Percentiles rank a stretch among this genome's conserved stretches.
phyloP scores from a whole-genome alignment of 2,329 filamentous ascomycete genomes.

The Gnomoniopsis smithogilvyi region DNA sequence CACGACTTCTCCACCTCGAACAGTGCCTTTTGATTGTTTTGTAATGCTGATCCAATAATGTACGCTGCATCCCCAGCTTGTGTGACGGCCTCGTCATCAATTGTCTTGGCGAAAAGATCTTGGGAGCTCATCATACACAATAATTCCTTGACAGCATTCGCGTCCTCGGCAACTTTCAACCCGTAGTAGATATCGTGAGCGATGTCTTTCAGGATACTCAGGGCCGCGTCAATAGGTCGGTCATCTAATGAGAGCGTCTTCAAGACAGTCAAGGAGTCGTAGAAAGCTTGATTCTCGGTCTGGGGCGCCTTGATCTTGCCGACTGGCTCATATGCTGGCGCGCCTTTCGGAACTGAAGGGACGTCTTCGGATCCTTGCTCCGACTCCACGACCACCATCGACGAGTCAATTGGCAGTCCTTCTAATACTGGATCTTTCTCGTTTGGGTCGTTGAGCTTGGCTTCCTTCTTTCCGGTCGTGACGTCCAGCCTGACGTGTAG shows the following conservation, averaged over 20 bases:
- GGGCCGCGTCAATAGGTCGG: slow-evolving; percentile 42
- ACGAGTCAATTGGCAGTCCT: slow-evolving; percentile 50
- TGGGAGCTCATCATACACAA: slow-evolving; percentile 50
- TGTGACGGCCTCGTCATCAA: slow-evolving; percentile 24
- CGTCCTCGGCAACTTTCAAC: slow-evolving; percentile 56
- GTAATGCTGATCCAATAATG: slow-evolving; percentile 55
- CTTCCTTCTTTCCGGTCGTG: slow-evolving; percentile 60
- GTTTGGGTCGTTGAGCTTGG: slow-evolving; percentile 60
- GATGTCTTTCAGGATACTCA: slow-evolving; percentile 59
- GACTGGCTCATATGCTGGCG: slow-evolving; percentile 54
- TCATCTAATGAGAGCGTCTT: slow-evolving; percentile 32
- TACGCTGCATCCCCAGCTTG: slow-evolving; percentile 49
- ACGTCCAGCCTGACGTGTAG: slow-evolving; percentile 66
- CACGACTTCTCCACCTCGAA: slow-evolving; percentile 47
- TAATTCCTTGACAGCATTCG: slow-evolving; percentile 49
- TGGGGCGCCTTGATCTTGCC: slow-evolving; percentile 55
- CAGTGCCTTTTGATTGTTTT: slow-evolving; percentile 64
- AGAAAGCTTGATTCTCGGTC: slow-evolving; percentile 39
- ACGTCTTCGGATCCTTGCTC: slow-evolving; percentile 43
- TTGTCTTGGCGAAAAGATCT: slow-evolving; percentile 21
- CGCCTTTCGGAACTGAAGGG: slow-evolving; percentile 39
- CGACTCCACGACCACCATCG: slow-evolving; percentile 52
- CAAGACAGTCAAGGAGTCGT: slow-evolving; percentile 45
- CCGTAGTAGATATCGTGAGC: slow-evolving; percentile 71
- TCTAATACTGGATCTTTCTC: slow-evolving; percentile 46